phyloP scores from a whole-genome alignment of 768 basidiomycete genomes.

The Naganishia friedmannii region DNA sequence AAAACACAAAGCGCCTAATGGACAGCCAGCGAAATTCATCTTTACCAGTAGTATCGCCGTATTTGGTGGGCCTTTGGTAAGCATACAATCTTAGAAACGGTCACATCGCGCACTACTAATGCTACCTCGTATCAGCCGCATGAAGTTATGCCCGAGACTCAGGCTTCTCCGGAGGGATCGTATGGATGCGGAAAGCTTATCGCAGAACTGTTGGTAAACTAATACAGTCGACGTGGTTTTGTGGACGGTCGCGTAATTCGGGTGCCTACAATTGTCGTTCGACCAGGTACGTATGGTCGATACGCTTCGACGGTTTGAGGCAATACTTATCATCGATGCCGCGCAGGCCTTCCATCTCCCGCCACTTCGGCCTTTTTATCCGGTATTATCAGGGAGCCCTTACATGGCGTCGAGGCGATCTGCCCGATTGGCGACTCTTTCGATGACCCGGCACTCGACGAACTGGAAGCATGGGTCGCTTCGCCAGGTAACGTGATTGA shows the following conservation, averaged over 20 bases:
- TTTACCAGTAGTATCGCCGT: slow-evolving; percentile 64
- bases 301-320: neutral
- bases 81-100: slow-evolving; percentile 18
- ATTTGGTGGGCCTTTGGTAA: slow-evolving; percentile 58
- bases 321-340: neutral
- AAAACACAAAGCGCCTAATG: slow-evolving; percentile 32
- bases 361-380: slow-evolving; percentile 63
- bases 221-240: slow-evolving; percentile 62
- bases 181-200: slow-evolving; percentile 63
- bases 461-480: slow-evolving; percentile 48
- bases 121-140: slow-evolving; percentile 36
- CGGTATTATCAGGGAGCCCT: slow-evolving; percentile 63
- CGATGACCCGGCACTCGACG: slow-evolving; percentile 41
- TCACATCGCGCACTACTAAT: neutral
- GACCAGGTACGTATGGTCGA: slow-evolving; percentile 46
- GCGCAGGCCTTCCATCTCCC: slow-evolving; percentile 56
- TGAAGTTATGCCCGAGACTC: slow-evolving; percentile 57
- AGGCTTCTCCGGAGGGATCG: slow-evolving; percentile 60
- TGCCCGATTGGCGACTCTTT: slow-evolving; percentile 57
- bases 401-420: slow-evolving; percentile 57
- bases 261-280: slow-evolving; percentile 62
- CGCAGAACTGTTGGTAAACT: slow-evolving; percentile 61
- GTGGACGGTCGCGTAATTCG: slow-evolving; percentile 63
- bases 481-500: slow-evolving; percentile 47
- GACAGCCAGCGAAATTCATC: slow-evolving; percentile 57